Conservation (phyloP, 306 rosid genomes). For the Prinsepia uniflora region DNA sequence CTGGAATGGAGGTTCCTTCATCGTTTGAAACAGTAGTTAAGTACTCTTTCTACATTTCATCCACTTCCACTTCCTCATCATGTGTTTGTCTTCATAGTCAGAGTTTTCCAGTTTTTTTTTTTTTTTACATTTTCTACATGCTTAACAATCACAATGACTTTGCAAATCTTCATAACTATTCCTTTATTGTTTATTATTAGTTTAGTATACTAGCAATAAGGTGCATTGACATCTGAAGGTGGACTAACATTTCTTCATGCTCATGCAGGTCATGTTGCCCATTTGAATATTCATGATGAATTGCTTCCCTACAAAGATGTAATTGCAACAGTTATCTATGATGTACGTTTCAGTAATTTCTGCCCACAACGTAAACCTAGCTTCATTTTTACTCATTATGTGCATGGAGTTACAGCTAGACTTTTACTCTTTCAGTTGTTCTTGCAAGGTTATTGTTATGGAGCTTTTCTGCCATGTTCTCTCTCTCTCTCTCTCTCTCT, state of each 20-base stretch:
- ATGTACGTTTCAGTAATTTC: constrained; percentile 48
- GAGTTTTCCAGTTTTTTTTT: no score
- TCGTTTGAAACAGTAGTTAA: constrained; percentile 95
- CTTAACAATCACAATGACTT: neutral
- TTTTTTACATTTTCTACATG: neutral
- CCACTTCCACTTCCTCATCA: neutral
- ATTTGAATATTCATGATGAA: constrained; percentile 84
- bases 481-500: no score
- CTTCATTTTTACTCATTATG: neutral
- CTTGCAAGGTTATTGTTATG: neutral
- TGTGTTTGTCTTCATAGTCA: neutral
- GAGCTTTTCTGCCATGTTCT: neutral
- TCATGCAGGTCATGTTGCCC: constrained; percentile 91
- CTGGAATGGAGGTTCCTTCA: constrained; percentile 82
- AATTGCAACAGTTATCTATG: constrained; percentile 85
- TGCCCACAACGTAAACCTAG: neutral
- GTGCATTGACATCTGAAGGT: constrained; percentile 7
- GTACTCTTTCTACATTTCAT: constrained; percentile 24
- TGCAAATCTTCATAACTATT: neutral
- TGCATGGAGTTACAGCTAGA: neutral
- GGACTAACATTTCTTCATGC: constrained; percentile 31
- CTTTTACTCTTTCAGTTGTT: neutral
- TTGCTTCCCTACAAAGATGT: constrained; percentile 80
- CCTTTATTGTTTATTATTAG: neutral
- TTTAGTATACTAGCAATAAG: neutral